Percentiles rank a stretch among this genome's conserved stretches.
Conservation (phyloP, 2,329 filamentous ascomycete species). For the Bipolaris sorokiniana region DNA sequence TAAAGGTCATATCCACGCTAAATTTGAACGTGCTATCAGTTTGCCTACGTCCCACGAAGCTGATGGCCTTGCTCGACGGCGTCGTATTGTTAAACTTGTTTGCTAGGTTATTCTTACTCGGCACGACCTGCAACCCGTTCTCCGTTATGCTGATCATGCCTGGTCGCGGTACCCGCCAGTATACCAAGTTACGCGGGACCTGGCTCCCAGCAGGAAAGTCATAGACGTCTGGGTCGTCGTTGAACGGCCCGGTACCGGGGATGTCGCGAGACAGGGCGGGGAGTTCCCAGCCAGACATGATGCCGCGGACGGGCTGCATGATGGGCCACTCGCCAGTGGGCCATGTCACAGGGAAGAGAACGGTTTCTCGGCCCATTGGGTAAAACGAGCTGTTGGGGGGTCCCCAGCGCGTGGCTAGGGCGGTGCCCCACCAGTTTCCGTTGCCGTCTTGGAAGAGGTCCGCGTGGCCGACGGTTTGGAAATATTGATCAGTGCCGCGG, state of each 20-base stretch:
- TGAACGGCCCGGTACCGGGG: slow-evolving; percentile 49
- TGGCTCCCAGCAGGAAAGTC: slow-evolving; percentile 53
- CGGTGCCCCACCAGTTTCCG: slow-evolving; percentile 35
- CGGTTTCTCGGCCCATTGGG: slow-evolving; percentile 40
- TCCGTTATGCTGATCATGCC: slow-evolving; percentile 8
- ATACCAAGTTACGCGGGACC: slow-evolving; percentile 59
- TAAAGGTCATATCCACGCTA: slow-evolving; percentile 52
- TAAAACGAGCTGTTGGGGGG: slow-evolving; percentile 3
- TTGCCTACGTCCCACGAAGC: slow-evolving; percentile 60
- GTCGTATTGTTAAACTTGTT: slow-evolving; percentile 52
- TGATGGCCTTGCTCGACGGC: slow-evolving; percentile 54
- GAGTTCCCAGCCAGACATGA: slow-evolving; percentile 52
- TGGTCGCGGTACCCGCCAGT: slow-evolving; percentile 52
- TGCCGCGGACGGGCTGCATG: slow-evolving; percentile 51
- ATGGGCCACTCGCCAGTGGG: slow-evolving; percentile 52
- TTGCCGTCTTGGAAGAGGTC: slow-evolving; percentile 36
- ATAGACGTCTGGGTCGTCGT: slow-evolving; percentile 52
- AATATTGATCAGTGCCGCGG: slow-evolving; percentile 44
- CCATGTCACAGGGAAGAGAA: slow-evolving; percentile 36
- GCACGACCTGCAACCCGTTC: slow-evolving; percentile 43
- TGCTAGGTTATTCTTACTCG: slow-evolving; percentile 61
- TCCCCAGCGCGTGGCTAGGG: slow-evolving; percentile 32
- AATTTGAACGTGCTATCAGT: slow-evolving; percentile 61
- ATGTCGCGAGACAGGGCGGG: slow-evolving; percentile 45
- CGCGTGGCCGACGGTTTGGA: slow-evolving; percentile 38